Evolutionary conservation across 1,139 yeast genomes (phyloP), one percentile per base, ranked within the genome.

Genomic region (Blastobotrys raffinosifermentans): DNA sequence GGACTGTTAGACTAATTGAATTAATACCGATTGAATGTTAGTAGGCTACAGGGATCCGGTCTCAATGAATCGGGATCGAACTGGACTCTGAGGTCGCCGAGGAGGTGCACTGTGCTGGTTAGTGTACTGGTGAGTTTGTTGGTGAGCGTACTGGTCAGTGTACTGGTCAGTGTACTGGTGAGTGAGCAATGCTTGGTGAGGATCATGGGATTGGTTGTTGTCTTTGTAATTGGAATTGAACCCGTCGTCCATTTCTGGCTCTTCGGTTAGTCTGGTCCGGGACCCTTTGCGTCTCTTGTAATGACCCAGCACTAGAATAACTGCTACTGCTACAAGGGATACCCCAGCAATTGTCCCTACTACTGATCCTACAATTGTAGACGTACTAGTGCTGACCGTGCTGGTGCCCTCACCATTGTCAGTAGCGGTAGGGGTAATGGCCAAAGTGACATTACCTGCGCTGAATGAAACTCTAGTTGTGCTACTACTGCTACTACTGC

Each of bases 341-440:
- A 25, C 27, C 1, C 71, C 74, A n/a, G 60, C 52, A 9, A 67
- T 56, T 2, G 67, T 53, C 2, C 74, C 75, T 21, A 69, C 64
- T 2, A 67, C 64, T 4, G 70, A 60, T 1, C 73, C 75, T 1
- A 70, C 73, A 34, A 69, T 62, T 1, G 64, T 54, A 2, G 66
- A 63, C 4, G 46, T 50, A 18, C 27, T 18, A 10, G 40, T 3
- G 36, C 31, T 16, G 34, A 37, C 17, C 23, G 21, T 3, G 36
- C 35, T 9, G 11, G 37, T 27, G 4, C 40, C 27, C 23, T 29
- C 39, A 8, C 39, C 19, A 15, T 40, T 27, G 9, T 31, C 34
- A 2, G 38, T 19, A 10, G 36, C 26, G 4, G 35, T 31, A 9
- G 29, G 27, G 4, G 40, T 31, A 31, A 22, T 29, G 38, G 25